phyloP scores from a whole-genome alignment of 306 rosid species.

The Pterocarpus santalinus region DNA sequence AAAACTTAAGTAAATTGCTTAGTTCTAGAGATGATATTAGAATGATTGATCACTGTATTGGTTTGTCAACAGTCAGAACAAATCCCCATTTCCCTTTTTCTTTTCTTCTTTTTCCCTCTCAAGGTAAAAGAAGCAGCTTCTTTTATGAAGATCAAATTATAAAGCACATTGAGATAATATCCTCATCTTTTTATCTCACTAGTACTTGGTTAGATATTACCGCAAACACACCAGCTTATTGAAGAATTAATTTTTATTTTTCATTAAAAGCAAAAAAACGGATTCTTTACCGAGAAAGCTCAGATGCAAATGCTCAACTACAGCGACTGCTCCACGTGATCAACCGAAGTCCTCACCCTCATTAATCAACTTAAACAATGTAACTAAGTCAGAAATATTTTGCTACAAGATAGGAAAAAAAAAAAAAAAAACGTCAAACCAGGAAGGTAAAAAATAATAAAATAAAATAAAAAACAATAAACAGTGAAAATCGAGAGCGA shows the following conservation, averaged over 20 bases:
- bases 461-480: not conserved
- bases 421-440: not conserved
- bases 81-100: not conserved
- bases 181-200: not conserved
- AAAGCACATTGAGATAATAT: not conserved
- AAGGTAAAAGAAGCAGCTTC: constrained; percentile 6
- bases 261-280: no score
- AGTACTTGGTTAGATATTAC: not conserved
- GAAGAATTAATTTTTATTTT: no score
- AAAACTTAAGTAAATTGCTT: constrained; percentile 6
- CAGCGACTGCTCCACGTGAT: constrained; percentile 13
- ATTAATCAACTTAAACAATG: no score
- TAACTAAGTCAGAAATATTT: no score
- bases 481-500: not conserved
- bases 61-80: constrained; percentile 14
- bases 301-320: not conserved
- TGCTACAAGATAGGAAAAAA: no score
- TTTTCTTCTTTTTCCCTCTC: not conserved
- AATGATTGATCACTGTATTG: not conserved
- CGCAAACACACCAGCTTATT: not conserved
- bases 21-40: constrained; percentile 21
- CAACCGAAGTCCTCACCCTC: not conserved
- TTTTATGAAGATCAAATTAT: not conserved
- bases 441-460: not conserved
- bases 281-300: not conserved